Conservation (phyloP, 495 filamentous ascomycete species). For the Bathelium albidoporum region DNA sequence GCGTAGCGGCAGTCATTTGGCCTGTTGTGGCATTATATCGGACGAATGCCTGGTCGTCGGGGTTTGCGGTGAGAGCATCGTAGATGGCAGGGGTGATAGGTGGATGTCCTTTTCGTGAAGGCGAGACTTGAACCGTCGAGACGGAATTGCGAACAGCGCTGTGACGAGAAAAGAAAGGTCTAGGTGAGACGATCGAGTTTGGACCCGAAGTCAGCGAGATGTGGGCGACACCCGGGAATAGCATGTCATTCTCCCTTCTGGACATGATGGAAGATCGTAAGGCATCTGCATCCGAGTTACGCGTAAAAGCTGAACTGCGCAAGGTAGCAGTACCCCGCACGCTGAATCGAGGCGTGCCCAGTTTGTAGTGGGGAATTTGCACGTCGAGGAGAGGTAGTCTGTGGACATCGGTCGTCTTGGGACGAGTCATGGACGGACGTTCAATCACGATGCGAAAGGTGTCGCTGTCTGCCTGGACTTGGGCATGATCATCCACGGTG, state of each 20-base stretch:
- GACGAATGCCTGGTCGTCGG: conserved; percentile 73
- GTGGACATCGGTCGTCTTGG: conserved; percentile 57
- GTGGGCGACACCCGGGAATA: conserved; percentile 33
- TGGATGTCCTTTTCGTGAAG: conserved; percentile 25
- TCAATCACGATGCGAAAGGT: conserved; percentile 82
- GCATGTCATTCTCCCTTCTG: conserved; percentile 35
- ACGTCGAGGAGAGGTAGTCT: conserved; percentile 56
- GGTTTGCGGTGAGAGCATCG: conserved; percentile 59
- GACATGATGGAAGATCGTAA: conserved; percentile 45
- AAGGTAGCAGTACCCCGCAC: conserved; percentile 67
- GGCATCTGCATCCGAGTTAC: conserved; percentile 44
- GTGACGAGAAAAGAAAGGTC: neutral
- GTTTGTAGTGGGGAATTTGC: conserved; percentile 74
- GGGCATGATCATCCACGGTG: conserved; percentile 31
- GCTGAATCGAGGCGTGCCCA: conserved; percentile 77
- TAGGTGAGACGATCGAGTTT: conserved; percentile 20
- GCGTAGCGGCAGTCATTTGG: conserved; percentile 80
- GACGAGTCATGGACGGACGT: conserved; percentile 50
- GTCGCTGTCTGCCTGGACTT: conserved; percentile 46
- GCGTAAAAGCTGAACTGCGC: conserved; percentile 58
- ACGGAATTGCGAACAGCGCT: conserved; percentile 16
- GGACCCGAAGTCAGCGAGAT: conserved; percentile 30
- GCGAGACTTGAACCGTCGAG: conserved; percentile 36
- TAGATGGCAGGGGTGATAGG: conserved; percentile 55
- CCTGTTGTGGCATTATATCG: conserved; percentile 63